Evolutionary conservation across 257 asterid species (phyloP), one percentile per base, ranked within the genome.

Genomic region (Solanum tacnaense): DNA sequence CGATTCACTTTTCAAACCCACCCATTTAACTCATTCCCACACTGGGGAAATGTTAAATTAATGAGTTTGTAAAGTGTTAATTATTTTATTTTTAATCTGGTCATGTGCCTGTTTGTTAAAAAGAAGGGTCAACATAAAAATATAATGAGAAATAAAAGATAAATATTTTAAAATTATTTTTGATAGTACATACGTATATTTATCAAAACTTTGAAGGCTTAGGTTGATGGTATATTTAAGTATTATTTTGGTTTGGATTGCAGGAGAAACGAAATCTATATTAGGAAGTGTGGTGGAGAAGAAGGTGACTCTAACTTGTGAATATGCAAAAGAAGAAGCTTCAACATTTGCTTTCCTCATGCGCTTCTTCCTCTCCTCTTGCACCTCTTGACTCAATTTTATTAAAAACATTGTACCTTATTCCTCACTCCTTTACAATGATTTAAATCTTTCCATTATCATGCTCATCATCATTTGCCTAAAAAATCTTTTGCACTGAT

Each of bases 231-330:
- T 52, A 21, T 38, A 68, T 60, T 36, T 29, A 49, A 52, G 31
- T 56, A 39, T 29, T 5, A 68, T 44, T 7, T 20, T 58, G 5
- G 25, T 58, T 58, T 58, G n/a, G 13, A 78, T 78, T 86, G 46
- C 89, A 96, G 99, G 98, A 41, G 98, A 93, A 84, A 93, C 94
- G 49, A 92, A 95, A 86, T 93, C 98, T 2, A 94, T 95, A 93
- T 89, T 92, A 94, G 88, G 94, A 21, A 94, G 97, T 89, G 92
- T 96, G 81, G 12, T 92, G 89, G 96, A 95, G 89, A 96, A 96
- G 90, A 95, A 89, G 10, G 87, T 85, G 18, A 87, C 87, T 67
- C 70, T 88, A 18, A 72, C 79, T 4, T 34, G 44, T 32, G 36
- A 72, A 72, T 72, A 72, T 75, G 23, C 90, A 34, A 84, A 87